phyloP scores from a whole-genome alignment of 2,329 filamentous ascomycete species.

The Ascochyta lentis region DNA sequence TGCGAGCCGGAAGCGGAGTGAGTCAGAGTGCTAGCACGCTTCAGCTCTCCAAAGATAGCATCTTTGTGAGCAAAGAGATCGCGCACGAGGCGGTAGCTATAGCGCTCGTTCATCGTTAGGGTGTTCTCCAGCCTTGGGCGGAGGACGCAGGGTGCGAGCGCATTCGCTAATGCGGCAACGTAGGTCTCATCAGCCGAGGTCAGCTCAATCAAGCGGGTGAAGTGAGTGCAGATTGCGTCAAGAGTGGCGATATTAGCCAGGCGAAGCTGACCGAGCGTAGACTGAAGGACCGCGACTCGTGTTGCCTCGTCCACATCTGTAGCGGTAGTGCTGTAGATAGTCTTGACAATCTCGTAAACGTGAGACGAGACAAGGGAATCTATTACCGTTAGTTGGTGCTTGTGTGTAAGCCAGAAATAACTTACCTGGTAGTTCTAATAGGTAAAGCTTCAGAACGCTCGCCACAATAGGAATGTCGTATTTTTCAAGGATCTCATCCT shows the following conservation, averaged over 20 bases:
- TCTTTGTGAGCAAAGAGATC: conserved; percentile 95
- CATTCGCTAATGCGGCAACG: conserved; percentile 73
- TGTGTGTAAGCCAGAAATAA: not conserved
- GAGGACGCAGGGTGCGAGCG: conserved; percentile 83
- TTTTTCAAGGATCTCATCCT: conserved; percentile 77
- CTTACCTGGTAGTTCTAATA: conserved; percentile 91
- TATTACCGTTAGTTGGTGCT: conserved; percentile 48
- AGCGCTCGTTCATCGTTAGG: conserved; percentile 93
- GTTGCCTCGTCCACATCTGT: conserved; percentile 70
- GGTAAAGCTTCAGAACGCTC: conserved; percentile 89
- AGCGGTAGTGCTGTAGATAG: conserved; percentile 88
- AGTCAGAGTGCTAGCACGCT: conserved; percentile 79
- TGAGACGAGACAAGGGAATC: conserved; percentile 98
- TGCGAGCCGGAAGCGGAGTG: conserved; percentile 63
- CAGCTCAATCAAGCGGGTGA: conserved; percentile 93
- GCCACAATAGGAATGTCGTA: conserved; percentile 96
- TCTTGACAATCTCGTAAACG: conserved; percentile 98
- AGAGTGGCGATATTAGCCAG: conserved; percentile 98
- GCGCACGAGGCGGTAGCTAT: conserved; percentile 85
- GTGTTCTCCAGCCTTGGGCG: conserved; percentile 87
- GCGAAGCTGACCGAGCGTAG: conserved; percentile 90
- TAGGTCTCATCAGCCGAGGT: conserved; percentile 95
- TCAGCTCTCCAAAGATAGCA: conserved; percentile 92
- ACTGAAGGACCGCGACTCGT: conserved; percentile 89
- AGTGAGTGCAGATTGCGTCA: conserved; percentile 97